Percentiles rank a stretch among this genome's conserved stretches.
These are phyloP conservation scores for Solanum gandarillasii DNA, from an alignment of 257 asterid genomes.

Conservation along the genomic window DNA sequence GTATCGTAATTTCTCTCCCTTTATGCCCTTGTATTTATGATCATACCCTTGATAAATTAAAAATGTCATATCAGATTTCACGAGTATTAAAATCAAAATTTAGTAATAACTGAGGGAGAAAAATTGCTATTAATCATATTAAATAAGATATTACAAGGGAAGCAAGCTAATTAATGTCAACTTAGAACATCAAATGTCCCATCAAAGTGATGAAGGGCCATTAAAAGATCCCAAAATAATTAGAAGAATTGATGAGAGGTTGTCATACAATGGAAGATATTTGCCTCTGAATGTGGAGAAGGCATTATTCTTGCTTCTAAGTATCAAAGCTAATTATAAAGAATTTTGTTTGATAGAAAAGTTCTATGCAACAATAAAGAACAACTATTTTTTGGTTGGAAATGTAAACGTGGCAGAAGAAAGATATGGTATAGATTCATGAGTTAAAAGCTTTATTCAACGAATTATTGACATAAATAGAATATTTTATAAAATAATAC, in stretches of 20 bases:
- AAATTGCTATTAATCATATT: not conserved
- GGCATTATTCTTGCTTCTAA: conserved; percentile 6
- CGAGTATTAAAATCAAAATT: not conserved
- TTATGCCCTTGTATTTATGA: accelerated
- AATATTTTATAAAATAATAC: not conserved
- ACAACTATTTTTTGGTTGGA: not conserved
- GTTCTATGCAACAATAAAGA: not conserved
- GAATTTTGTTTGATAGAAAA: not conserved
- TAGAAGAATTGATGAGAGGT: conserved; percentile 16
- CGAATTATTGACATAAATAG: not conserved
- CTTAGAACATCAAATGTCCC: not conserved
- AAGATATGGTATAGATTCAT: not conserved
- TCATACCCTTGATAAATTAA: not conserved
- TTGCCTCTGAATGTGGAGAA: conserved; percentile 38
- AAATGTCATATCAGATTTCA: not conserved
- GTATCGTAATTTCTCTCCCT: not conserved
- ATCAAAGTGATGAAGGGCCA: not conserved
- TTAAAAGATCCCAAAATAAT: not conserved
- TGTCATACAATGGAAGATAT: conserved; percentile 3
- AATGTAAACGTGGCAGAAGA: not conserved
- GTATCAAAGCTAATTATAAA: not conserved
- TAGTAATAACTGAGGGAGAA: not conserved
- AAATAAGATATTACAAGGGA: not conserved
- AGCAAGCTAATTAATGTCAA: not conserved
- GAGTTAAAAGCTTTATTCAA: not conserved